Evolutionary conservation across 176 grass and related monocot genomes (phyloP).

Genomic region (Luzula sylvatica): DNA sequence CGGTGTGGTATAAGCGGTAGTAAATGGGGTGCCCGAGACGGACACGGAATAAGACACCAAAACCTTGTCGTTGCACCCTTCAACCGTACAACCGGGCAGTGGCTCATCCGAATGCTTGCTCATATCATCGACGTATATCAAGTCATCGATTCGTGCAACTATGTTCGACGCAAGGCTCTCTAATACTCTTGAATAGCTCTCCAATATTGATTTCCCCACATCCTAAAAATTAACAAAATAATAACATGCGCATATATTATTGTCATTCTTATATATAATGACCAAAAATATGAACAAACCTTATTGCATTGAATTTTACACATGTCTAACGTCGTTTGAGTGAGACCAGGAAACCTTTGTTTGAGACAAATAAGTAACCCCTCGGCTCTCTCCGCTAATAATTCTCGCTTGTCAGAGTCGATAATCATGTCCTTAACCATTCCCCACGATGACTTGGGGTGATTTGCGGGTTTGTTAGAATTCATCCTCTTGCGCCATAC

Average conservation of each 20-base stretch:
- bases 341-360: conserved; percentile 87
- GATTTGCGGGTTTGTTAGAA: conserved; percentile 28
- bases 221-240: conserved; percentile 52
- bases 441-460: conserved; percentile 63
- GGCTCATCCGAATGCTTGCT: conserved; percentile 50
- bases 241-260: background rate
- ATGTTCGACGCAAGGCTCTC: conserved; percentile 92
- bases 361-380: conserved; percentile 80
- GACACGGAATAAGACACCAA: conserved; percentile 50
- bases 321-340: conserved; percentile 83
- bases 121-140: conserved; percentile 62
- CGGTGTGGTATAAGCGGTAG: conserved; percentile 57
- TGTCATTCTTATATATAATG: too few species aligned
- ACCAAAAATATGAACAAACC: conserved; percentile 26
- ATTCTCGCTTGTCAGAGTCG: conserved; percentile 62
- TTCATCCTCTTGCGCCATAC: conserved; percentile 49
- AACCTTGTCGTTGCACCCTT: conserved; percentile 35
- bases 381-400: conserved; percentile 63
- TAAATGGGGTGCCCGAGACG: conserved; percentile 64
- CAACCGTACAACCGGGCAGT: conserved; percentile 23
- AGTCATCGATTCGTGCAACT: conserved; percentile 70
- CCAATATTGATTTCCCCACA: conserved; percentile 74
- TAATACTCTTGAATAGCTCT: conserved; percentile 91
- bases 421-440: conserved; percentile 84
- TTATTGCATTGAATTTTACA: conserved; percentile 96